phyloP scores from a whole-genome alignment of 176 grass and related monocot species.

The Triticum timopheevii region DNA sequence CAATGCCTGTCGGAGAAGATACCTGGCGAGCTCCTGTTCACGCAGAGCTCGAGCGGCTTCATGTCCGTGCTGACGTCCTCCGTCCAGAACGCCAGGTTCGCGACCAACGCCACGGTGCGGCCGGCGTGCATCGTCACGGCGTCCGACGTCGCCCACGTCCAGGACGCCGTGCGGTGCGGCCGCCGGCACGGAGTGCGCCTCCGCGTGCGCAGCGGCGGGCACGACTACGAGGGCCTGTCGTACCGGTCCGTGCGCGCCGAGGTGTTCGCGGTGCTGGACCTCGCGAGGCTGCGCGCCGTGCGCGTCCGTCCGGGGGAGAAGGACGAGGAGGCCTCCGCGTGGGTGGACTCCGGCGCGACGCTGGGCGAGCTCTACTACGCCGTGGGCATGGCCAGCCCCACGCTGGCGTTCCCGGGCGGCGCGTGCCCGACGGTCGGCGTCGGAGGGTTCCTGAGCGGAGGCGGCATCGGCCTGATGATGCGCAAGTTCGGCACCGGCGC shows the following conservation, averaged over 20 bases:
- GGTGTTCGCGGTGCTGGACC: conserved; percentile 52
- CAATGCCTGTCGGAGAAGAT: conserved; percentile 41
- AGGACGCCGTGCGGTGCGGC: conserved; percentile 49
- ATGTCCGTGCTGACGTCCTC: conserved; percentile 41
- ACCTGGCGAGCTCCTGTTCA: conserved; percentile 35
- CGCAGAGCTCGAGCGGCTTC: conserved; percentile 32
- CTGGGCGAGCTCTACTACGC: conserved; percentile 59
- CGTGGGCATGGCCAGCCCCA: conserved; percentile 3
- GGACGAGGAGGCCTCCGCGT: conserved; percentile 5
- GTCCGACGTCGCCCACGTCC: conserved; percentile 42
- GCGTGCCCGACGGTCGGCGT: conserved; percentile 59
- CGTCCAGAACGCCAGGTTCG: conserved; percentile 47
- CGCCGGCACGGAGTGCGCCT: conserved; percentile 33
- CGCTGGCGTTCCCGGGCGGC: conserved; percentile 43
- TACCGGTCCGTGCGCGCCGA: conserved; percentile 31
- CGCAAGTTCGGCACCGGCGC: conserved; percentile 46
- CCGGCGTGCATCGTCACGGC: conserved; percentile 57
- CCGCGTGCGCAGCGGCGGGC: conserved; percentile 66
- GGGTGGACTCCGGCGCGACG: conserved; percentile 64
- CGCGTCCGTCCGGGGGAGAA: background rate
- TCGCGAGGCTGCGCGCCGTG: conserved; percentile 37
- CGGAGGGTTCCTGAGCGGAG: conserved; percentile 59
- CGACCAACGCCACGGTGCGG: conserved; percentile 27
- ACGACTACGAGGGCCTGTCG: conserved; percentile 80
- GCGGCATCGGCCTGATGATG: conserved; percentile 49